Evolutionary conservation across 345 rosid genomes (phyloP).

Genomic region (Populus davidiana): DNA sequence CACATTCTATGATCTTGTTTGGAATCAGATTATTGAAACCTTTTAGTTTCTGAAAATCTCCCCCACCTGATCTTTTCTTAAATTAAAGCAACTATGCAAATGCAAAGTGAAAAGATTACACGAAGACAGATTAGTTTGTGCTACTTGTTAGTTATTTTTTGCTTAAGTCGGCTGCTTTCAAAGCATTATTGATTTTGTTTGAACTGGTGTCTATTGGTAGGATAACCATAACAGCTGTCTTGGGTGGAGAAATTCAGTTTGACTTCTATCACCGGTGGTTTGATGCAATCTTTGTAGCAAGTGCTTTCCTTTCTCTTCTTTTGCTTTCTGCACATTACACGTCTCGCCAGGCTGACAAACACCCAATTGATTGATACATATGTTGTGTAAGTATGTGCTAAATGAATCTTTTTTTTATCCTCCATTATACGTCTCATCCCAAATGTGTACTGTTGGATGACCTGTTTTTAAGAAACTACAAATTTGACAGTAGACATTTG

Average conservation of each 20-base stretch:
- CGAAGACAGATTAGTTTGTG: background rate
- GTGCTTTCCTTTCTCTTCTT: constrained; percentile 90
- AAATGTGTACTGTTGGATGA: background rate
- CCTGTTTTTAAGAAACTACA: background rate
- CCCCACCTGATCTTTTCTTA: background rate
- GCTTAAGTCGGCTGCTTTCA: background rate
- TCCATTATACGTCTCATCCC: background rate
- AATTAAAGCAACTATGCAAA: background rate
- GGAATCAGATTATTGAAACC: background rate
- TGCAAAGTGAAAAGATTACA: background rate
- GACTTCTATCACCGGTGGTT: constrained; percentile 98
- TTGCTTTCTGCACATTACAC: constrained; percentile 92
- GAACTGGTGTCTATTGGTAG: constrained; percentile 46
- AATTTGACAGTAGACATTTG: background rate
- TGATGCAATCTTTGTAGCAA: constrained; percentile 92
- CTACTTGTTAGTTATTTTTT: background rate
- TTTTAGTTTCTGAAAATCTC: background rate
- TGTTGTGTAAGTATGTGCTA: constrained; percentile 24
- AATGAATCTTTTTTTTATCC: background rate
- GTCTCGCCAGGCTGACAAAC: constrained; percentile 94
- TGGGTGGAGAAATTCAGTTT: constrained; percentile 97
- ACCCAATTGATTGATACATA: constrained; percentile 64
- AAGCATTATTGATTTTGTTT: constrained; percentile 3
- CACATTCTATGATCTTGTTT: background rate
- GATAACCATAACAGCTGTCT: constrained; percentile 84